Conservation (phyloP, 148 eudicot species). For the Fagopyrum homotropicum region DNA sequence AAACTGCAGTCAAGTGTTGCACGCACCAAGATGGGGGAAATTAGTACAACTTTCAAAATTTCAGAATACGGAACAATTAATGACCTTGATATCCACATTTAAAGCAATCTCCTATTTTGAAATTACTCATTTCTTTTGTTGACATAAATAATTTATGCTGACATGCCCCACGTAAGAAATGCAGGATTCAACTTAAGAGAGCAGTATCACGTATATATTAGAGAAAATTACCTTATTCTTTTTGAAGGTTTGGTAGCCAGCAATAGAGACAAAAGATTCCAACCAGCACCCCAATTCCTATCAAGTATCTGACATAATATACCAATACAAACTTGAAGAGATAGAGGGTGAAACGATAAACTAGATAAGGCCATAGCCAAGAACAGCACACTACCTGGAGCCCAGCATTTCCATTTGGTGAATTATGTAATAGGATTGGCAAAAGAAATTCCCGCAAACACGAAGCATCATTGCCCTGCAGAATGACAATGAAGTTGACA, state of each 20-base stretch:
- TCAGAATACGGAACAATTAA: neutral
- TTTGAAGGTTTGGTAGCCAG: slow-evolving; percentile 78
- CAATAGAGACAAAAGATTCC: slow-evolving; percentile 76
- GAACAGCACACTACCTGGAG: slow-evolving; percentile 57
- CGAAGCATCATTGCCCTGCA: slow-evolving; percentile 81
- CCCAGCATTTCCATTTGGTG: slow-evolving; percentile 74
- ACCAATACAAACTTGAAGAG: neutral
- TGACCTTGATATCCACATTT: neutral
- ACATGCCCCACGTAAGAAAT: neutral
- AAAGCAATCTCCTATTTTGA: neutral
- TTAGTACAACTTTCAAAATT: neutral
- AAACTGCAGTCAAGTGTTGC: neutral
- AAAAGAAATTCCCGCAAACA: slow-evolving; percentile 92
- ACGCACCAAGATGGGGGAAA: neutral
- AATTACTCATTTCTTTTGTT: neutral
- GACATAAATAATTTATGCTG: neutral
- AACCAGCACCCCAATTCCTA: slow-evolving; percentile 98
- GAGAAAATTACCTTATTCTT: slow-evolving; percentile 59
- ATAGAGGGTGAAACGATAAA: neutral
- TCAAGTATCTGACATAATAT: slow-evolving; percentile 63
- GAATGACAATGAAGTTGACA: neutral
- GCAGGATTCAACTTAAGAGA: neutral
- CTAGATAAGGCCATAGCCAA: neutral
- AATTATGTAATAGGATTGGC: slow-evolving; percentile 45
- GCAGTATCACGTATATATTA: neutral